Evolutionary conservation across 768 basidiomycete genomes (phyloP).

Genomic region (Wakefieldia striispora): DNA sequence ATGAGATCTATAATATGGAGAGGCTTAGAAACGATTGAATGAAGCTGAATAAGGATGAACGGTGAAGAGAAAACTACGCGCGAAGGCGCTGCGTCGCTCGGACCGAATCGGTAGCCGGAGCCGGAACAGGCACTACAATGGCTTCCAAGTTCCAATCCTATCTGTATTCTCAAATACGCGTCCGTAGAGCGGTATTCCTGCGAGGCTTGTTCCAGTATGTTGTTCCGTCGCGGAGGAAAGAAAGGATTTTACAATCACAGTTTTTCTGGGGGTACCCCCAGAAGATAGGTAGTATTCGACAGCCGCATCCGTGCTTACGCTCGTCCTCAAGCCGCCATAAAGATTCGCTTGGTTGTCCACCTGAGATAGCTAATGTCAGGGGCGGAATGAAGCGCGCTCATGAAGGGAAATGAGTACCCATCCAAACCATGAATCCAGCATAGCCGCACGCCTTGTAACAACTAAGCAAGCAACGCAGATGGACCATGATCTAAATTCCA

Average conservation of each 20-base stretch:
- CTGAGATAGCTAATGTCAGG: conserved; percentile 17
- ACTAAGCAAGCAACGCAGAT: background rate
- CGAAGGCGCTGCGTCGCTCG: no score
- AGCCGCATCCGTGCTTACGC: conserved; percentile 66
- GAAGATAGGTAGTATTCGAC: conserved; percentile 55
- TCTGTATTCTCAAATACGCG: conserved; percentile 70
- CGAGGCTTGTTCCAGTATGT: background rate
- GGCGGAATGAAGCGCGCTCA: background rate
- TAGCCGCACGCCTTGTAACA: conserved; percentile 64
- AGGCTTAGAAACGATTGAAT: no score
- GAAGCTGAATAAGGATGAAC: no score
- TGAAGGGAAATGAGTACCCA: conserved; percentile 40
- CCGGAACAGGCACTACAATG: no score
- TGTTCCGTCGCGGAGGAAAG: background rate
- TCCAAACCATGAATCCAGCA: conserved; percentile 74
- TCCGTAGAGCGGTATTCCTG: conserved; percentile 77
- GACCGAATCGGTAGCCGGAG: no score
- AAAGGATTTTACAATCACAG: conserved; percentile 48
- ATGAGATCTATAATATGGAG: no score
- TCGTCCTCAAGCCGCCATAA: conserved; percentile 61
- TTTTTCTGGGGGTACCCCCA: conserved; percentile 65
- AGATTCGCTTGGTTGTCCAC: conserved; percentile 63
- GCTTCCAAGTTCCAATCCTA: conserved; percentile 69
- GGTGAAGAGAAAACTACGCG: no score
- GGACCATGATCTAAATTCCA: conserved; percentile 87